These are phyloP conservation scores for Fraxinus greggii DNA, from an alignment of 305 asterid genomes.

Conservation along the genomic window DNA sequence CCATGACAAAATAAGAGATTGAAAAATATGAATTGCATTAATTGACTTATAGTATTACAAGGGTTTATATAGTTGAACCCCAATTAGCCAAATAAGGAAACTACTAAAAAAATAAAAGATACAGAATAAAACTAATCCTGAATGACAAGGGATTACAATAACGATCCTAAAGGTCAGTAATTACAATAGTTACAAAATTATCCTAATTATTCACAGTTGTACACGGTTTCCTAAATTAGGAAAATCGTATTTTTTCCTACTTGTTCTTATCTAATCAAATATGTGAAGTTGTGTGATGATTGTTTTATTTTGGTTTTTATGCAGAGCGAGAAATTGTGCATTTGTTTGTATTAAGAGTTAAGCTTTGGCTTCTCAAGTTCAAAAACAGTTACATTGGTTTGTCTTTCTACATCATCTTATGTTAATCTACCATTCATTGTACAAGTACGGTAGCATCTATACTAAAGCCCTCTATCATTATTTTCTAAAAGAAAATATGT, in stretches of 20 bases:
- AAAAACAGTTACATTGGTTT: conserved; percentile 75
- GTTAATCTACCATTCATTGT: too few relatives aligned
- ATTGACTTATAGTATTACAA: too few relatives aligned
- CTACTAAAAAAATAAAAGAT: too few relatives aligned
- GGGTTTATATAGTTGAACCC: too few relatives aligned
- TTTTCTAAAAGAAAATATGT: conserved; percentile 12
- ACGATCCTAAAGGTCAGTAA: too few relatives aligned
- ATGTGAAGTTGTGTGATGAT: conserved; percentile 5
- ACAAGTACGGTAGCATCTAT: background rate
- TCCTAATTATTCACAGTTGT: background rate
- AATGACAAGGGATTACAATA: too few relatives aligned
- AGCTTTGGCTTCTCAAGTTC: conserved; percentile 67
- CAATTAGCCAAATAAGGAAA: too few relatives aligned
- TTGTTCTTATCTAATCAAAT: conserved; percentile 1
- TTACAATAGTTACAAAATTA: too few relatives aligned
- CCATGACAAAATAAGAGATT: too few relatives aligned
- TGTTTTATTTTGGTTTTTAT: background rate
- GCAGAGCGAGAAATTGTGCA: conserved; percentile 72
- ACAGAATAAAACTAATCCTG: too few relatives aligned
- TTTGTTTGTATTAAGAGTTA: conserved; percentile 71
- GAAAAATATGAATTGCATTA: too few relatives aligned
- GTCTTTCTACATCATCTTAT: conserved; percentile 6
- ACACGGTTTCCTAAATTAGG: background rate
- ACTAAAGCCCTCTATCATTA: background rate
- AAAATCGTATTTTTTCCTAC: background rate